Evolutionary conservation across 768 basidiomycete species (phyloP).

Genomic region (Pholiota molesta): DNA sequence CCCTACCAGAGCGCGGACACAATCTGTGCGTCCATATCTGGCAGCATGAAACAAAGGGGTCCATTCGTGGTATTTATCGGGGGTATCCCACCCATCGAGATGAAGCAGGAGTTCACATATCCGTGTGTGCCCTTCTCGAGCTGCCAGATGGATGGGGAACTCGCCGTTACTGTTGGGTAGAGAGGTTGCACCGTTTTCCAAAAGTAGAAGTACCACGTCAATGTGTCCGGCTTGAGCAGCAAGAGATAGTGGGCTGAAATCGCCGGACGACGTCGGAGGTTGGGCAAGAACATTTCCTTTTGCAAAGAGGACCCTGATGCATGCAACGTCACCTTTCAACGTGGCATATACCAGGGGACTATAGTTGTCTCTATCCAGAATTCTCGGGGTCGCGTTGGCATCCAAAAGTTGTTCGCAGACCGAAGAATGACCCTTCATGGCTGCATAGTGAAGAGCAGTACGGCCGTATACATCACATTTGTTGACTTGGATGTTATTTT

Average conservation of each 20-base stretch:
- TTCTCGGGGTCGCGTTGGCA: conserved; percentile 63
- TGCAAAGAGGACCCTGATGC: conserved; percentile 81
- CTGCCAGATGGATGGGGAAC: conserved; percentile 95
- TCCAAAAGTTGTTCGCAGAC: conserved; percentile 80
- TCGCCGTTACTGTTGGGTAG: conserved; percentile 93
- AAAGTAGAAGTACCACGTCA: conserved; percentile 76
- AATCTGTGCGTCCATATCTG: conserved; percentile 77
- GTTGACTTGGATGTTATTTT: conserved; percentile 67
- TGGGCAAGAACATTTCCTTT: conserved; percentile 69
- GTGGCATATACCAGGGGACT: conserved; percentile 95
- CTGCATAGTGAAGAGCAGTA: conserved; percentile 92
- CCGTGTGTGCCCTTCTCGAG: conserved; percentile 87
- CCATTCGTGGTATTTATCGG: conserved; percentile 98
- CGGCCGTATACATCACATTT: conserved; percentile 90
- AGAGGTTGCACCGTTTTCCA: conserved; percentile 77
- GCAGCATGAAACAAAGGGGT: conserved; percentile 96
- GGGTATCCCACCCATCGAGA: conserved; percentile 79
- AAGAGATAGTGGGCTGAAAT: conserved; percentile 85
- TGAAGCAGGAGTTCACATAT: conserved; percentile 78
- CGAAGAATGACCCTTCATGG: conserved; percentile 84
- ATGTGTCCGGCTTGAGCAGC: conserved; percentile 91
- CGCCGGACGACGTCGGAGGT: conserved; percentile 57
- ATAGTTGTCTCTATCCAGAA: conserved; percentile 91
- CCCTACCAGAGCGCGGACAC: conserved; percentile 76
- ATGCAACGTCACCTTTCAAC: conserved; percentile 79